Conservation (phyloP, 2,329 filamentous ascomycete species). For the Neonectria punicea region DNA sequence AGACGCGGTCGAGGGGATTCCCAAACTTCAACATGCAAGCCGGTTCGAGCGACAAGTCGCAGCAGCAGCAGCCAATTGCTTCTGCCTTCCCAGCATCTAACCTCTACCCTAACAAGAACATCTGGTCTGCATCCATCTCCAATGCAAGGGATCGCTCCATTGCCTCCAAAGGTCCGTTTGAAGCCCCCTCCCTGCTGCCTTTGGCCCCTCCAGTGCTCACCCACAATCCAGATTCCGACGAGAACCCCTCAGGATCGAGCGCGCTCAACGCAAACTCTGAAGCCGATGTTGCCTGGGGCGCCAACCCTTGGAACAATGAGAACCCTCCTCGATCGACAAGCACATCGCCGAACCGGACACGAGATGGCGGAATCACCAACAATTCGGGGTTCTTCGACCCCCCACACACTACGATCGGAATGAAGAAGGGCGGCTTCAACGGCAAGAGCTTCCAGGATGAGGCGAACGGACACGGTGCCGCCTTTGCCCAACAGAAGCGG, state of each 20-base stretch:
- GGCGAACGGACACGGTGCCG: slow-evolving; percentile 36
- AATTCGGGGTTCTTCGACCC: slow-evolving; percentile 58
- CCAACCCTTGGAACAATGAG: slow-evolving; percentile 69
- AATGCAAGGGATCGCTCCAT: slow-evolving; percentile 55
- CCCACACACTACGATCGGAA: slow-evolving; percentile 57
- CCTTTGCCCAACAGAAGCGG: slow-evolving; percentile 47
- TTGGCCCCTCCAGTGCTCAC: slow-evolving; percentile 27
- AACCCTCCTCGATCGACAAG: slow-evolving; percentile 56
- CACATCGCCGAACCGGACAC: slow-evolving; percentile 68
- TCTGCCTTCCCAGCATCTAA: slow-evolving; percentile 50
- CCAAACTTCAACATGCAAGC: slow-evolving; percentile 51
- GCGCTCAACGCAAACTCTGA: slow-evolving; percentile 77
- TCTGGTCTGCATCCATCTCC: slow-evolving; percentile 54
- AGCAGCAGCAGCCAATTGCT: slow-evolving; percentile 50
- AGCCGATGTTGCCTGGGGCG: slow-evolving; percentile 69
- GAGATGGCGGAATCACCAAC: slow-evolving; percentile 58
- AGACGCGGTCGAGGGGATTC: slow-evolving; percentile 54
- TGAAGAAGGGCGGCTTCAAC: slow-evolving; percentile 45
- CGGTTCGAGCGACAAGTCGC: slow-evolving; percentile 44
- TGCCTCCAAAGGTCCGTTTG: slow-evolving; percentile 59
- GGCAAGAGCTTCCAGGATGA: slow-evolving; percentile 38
- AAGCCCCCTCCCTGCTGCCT: slow-evolving; percentile 3
- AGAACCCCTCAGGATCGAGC: slow-evolving; percentile 71
- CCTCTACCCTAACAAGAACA: slow-evolving; percentile 50
- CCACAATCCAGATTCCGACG: slow-evolving; percentile 42